These are phyloP conservation scores for Acorus gramineus DNA, from an alignment of 106 monocot genomes.

Conservation along the genomic window DNA sequence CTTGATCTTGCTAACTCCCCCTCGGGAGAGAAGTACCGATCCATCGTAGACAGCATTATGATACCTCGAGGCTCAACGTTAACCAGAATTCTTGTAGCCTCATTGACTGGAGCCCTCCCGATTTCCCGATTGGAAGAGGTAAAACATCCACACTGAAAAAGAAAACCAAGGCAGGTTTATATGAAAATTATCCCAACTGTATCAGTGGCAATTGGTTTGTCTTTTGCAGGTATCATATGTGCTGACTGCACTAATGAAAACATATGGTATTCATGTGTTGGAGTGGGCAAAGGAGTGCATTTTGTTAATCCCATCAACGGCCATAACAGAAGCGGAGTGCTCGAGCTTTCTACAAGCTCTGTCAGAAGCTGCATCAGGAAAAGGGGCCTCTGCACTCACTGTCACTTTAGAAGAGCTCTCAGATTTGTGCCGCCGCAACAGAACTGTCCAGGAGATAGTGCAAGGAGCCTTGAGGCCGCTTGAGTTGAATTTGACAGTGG, in stretches of 20 bases:
- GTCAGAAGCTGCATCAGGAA: slow-evolving; percentile 53
- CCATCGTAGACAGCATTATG: slow-evolving; percentile 42
- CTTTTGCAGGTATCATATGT: slow-evolving; percentile 59
- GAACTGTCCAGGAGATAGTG: slow-evolving; percentile 82
- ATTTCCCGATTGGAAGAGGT: slow-evolving; percentile 82
- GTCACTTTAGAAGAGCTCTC: slow-evolving; percentile 69
- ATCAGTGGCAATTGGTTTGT: too few relatives aligned
- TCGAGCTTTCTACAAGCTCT: slow-evolving; percentile 53
- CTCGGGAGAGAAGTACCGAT: slow-evolving; percentile 51
- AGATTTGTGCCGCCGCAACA: slow-evolving; percentile 79
- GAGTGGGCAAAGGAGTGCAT: slow-evolving; percentile 70
- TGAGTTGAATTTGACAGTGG: slow-evolving; percentile 47
- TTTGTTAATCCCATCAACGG: slow-evolving; percentile 63
- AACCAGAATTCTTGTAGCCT: slow-evolving; percentile 83
- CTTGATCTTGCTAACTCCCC: slow-evolving; percentile 73
- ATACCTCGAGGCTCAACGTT: slow-evolving; percentile 66
- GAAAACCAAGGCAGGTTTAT: too few relatives aligned
- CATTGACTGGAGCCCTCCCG: slow-evolving; percentile 83
- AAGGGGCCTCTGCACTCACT: slow-evolving; percentile 26
- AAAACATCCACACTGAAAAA: not conserved
- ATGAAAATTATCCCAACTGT: too few relatives aligned
- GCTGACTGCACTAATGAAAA: slow-evolving; percentile 45
- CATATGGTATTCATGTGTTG: slow-evolving; percentile 50
- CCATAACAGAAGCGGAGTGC: slow-evolving; percentile 65
- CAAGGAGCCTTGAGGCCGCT: slow-evolving; percentile 85